Conservation (phyloP, 179 eudicot species). For the Nepenthes alata region DNA sequence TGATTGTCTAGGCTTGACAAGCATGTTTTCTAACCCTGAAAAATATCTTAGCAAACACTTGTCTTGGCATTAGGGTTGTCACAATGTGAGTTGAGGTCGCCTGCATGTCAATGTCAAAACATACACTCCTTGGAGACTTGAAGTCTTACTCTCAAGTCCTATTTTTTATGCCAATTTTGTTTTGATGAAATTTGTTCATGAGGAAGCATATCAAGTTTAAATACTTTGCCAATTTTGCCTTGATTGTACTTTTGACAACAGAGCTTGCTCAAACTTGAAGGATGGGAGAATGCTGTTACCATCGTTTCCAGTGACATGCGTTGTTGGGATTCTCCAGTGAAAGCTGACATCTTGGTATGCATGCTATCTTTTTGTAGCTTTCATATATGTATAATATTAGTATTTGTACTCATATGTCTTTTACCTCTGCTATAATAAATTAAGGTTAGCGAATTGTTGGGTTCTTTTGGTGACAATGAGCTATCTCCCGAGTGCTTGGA, state of each 20-base stretch:
- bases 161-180: too few relatives aligned
- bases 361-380: not conserved
- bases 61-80: too few relatives aligned
- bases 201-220: not conserved
- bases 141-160: too few relatives aligned
- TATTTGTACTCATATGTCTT: conserved; percentile 9
- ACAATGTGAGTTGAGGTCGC: too few relatives aligned
- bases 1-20: too few relatives aligned
- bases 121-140: too few relatives aligned
- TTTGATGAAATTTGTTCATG: too few relatives aligned
- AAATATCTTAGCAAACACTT: too few relatives aligned
- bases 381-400: not conserved
- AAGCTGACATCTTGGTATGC: conserved; percentile 89
- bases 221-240: not conserved
- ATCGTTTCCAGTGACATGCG: conserved; percentile 94
- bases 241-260: conserved; percentile 13
- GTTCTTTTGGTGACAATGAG: conserved; percentile 98
- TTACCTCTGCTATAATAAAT: conserved; percentile 5
- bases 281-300: conserved; percentile 78
- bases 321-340: conserved; percentile 92
- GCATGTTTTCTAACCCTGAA: too few relatives aligned
- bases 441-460: conserved; percentile 92
- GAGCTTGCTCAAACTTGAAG: conserved; percentile 94
- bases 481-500: conserved; percentile 98
- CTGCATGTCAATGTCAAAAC: too few relatives aligned